Base-by-base conservation (phyloP, 176 grass and related monocot genomes). In the Musa acuminata region DNA sequence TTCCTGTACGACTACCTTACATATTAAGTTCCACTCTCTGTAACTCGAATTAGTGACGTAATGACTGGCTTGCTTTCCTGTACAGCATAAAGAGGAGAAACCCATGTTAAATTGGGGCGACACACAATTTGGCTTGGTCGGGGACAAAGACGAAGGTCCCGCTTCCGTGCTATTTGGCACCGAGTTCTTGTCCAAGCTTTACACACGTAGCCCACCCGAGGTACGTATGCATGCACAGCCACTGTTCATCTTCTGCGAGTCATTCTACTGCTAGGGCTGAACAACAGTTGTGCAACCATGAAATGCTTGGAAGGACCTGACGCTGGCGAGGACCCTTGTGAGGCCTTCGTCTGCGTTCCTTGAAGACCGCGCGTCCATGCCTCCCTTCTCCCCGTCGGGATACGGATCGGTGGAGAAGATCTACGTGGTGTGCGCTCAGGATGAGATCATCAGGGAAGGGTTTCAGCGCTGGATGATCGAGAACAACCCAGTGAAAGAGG, bases 381-480 rank as follows among this genome's bases (percentile, higher is more conserved):
- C 55, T 9, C 83, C 94, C 1, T 81, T 82, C 62, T 82, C 85
- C 50, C 0, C 64, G 67, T 69, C 8, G 0, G 54, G 83, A 6
- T 93, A 93, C 64, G 94, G 90, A 0, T 85, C 84, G 27, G 94
- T 91, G 69, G 77, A 80, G 3, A 75, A 69, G 82, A 83, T 82
- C 48, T 97, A 83, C 84, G 2, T 93, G 8, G 74, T 88, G 1
- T 93, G 82, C 51, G 74, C 9, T 20, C 58, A 93, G 48, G 94
- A 97, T 65, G 1, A 43, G 20, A 55, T 8, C 19, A 90, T 93
- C 10, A 53, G 21, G 7, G 81, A 51, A 19, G 1, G 66, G 52
- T 81, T 77, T 69, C 94, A 97, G 69, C 82, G 66, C 29, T 82
- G 77, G 80, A 89, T 97, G 90, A 79, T 90, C 24, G 49, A 81